Percentiles rank a stretch among this genome's conserved stretches.
phyloP scores from a whole-genome alignment of 257 asterid genomes.

The Rubia yunnanensis region DNA sequence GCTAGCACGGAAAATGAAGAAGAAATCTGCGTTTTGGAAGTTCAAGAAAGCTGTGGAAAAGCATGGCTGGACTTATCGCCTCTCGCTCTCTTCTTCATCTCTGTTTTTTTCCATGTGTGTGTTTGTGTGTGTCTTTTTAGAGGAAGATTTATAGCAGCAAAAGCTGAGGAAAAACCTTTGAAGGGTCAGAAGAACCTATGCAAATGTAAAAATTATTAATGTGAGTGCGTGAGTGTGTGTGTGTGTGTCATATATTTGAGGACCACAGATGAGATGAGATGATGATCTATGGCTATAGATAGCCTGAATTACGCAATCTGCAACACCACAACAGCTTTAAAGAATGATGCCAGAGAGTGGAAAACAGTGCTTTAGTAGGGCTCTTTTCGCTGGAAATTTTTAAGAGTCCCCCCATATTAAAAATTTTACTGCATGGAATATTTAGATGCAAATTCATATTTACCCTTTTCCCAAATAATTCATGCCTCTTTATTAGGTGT shows the following conservation, averaged over 20 bases:
- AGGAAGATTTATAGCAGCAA: neutral
- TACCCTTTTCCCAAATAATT: no score
- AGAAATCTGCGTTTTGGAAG: constrained; percentile 24
- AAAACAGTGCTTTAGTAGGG: constrained; percentile 9
- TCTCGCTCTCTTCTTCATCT: neutral
- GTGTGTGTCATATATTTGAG: constrained; percentile 2
- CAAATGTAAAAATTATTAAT: neutral
- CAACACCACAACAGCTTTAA: constrained; percentile 16
- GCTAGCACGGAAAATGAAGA: neutral
- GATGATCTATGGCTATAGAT: neutral
- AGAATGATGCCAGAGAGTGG: constrained; percentile 18
- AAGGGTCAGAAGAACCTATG: constrained; percentile 6
- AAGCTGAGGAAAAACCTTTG: neutral
- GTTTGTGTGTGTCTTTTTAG: neutral
- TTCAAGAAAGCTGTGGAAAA: constrained; percentile 99
- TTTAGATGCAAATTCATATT: no score
- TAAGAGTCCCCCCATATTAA: no score
- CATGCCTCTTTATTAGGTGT: no score
- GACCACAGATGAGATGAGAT: constrained; percentile 2
- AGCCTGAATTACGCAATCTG: constrained; percentile 18
- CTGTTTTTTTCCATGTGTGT: no score
- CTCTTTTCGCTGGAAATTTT: constrained; percentile 2
- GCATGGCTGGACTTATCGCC: constrained; percentile 25
- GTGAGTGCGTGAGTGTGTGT: neutral
- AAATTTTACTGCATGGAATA: no score